Evolutionary conservation across 2,329 filamentous ascomycete genomes (phyloP).

Genomic region (Hortaea werneckii): DNA sequence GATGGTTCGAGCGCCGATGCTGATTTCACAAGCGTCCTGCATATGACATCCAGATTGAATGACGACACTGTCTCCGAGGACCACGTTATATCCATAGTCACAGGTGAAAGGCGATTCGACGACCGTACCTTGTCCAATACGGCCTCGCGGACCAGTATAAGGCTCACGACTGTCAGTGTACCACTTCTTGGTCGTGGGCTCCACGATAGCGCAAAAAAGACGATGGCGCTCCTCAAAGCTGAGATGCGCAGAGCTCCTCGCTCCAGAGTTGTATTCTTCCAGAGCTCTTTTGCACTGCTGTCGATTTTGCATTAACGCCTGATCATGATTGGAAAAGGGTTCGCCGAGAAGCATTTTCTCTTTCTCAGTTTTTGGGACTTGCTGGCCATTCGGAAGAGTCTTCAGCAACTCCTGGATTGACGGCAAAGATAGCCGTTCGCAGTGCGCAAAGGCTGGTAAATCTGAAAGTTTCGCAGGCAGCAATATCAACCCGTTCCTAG

Average conservation of each 20-base stretch:
- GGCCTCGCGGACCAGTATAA: conserved; percentile 34
- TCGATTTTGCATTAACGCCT: conserved; percentile 71
- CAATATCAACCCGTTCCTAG: conserved; percentile 7
- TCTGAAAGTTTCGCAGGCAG: conserved; percentile 17
- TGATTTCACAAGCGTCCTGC: conserved; percentile 74
- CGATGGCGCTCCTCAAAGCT: conserved; percentile 53
- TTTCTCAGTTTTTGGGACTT: conserved; percentile 49
- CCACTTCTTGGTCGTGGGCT: conserved; percentile 46
- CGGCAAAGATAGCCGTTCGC: conserved; percentile 20
- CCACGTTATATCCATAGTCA: conserved; percentile 93
- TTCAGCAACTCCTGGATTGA: conserved; percentile 9
- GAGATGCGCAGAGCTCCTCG: conserved; percentile 39
- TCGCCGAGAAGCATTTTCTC: conserved; percentile 80
- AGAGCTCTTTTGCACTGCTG: conserved; percentile 72
- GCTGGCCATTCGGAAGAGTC: no score
- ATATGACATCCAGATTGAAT: conserved; percentile 78
- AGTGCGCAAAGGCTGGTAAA: conserved; percentile 41
- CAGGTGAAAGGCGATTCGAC: conserved; percentile 86
- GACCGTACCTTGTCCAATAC: conserved; percentile 62
- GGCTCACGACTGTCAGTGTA: conserved; percentile 9
- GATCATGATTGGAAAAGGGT: conserved; percentile 63
- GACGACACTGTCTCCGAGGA: conserved; percentile 72
- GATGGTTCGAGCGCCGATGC: conserved; percentile 63
- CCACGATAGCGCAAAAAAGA: conserved; percentile 61
- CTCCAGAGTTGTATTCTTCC: conserved; percentile 71